Evolutionary conservation across 148 eudicot species (phyloP), one percentile per base, ranked within the genome.

Genomic region (Rhododendron williamsianum): DNA sequence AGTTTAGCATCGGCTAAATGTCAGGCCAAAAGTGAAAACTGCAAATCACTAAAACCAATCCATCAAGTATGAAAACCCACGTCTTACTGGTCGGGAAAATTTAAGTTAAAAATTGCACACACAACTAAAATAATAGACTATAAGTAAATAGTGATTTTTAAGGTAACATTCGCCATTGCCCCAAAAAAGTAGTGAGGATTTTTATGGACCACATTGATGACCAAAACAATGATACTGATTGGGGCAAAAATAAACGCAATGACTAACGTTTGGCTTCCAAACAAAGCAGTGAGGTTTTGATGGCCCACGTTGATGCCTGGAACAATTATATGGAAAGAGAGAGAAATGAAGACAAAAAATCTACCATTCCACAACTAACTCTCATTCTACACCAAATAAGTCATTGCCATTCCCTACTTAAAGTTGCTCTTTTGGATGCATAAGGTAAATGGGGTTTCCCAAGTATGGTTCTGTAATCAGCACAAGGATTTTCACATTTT

Each of bases 301-400:
- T 19, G 46, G 78, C 45, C 27, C 80, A 77, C 15, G 12, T 43
- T 43, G 52, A 43, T 43, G 51, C 46, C 51, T 0, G 9, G 3
- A 23, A 78, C 8, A 71, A 71, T 30, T 41, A 71, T 71, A n/a
- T 15, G 25, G 35, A 46, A 45, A n/a, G 18, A 27, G 54, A 35
- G 49, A 78, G 35, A 78, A 25, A 48, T 1, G 25, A 35, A 48
- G 49, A 78, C 16, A 35, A 78, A 43, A 46, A 48, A 48, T 78
- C 81, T 78, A 78, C 81, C 81, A 78, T 35, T 78, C 81, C 35
- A 78, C 81, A 78, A 3, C 81, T 78, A 78, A 78, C 81, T 48
- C 81, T n/a, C 58, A 78, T 46, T 78, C 81, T 27, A n/a, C 18
- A 10, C 4, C 81, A 78, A 45, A 43, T 48, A 23, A 38, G 27